Base-by-base conservation (phyloP, 768 basidiomycete genomes). In the Tricholoma sp. region DNA sequence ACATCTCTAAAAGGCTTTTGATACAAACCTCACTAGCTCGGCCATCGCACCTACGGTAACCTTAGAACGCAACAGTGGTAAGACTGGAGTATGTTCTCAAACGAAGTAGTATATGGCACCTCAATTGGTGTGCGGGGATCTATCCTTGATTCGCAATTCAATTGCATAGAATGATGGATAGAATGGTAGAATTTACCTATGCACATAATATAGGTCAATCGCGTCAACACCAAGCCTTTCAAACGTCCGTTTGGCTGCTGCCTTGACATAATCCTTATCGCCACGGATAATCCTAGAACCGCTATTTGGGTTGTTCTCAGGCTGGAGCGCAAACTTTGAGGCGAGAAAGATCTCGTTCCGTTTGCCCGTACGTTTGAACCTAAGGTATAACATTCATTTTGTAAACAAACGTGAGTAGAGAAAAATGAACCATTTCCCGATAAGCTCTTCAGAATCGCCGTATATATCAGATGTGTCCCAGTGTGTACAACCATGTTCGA, bases 51-150 rank as follows among this genome's bases (percentile, higher is more conserved):
- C 29, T 31, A 50, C 15, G 5, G 48, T 50, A 17, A 42, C 3
- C 39, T 56, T 24, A 60, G 57, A 3, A 64, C 55, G 44, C 47
- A 56, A 5, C 44, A 57, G 2, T 51, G 18, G 20, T 53, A 9
- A 50, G 57, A 53, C n/a, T 31, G 48, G 20, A 57, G 29, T 53
- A 64, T 29, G 55, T 7, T 9, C 1, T 20, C 8, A 8, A 7
- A 10, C 4, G 18, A 9, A 20, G 17, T n/a, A n/a, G n/a, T n/a
- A n/a, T n/a, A 42, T 8, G 2, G 8, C 11, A 76, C 76, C 65
- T 82, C 80, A n/a, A 82, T 81, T 1, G 80, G 79, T 0, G 72
- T 70, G 0, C 63, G 65, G 6, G 65, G 60, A 56, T 81, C 80
- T 3, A 75, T 72, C 12, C 78, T 74, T 52, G 66, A 56, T 41